A percentile compares a stretch with the other conserved stretches of the same genome.
These are phyloP conservation scores for Phytophthora pisi DNA, from an alignment of 352 stramenopile species.

Conservation along the genomic window DNA sequence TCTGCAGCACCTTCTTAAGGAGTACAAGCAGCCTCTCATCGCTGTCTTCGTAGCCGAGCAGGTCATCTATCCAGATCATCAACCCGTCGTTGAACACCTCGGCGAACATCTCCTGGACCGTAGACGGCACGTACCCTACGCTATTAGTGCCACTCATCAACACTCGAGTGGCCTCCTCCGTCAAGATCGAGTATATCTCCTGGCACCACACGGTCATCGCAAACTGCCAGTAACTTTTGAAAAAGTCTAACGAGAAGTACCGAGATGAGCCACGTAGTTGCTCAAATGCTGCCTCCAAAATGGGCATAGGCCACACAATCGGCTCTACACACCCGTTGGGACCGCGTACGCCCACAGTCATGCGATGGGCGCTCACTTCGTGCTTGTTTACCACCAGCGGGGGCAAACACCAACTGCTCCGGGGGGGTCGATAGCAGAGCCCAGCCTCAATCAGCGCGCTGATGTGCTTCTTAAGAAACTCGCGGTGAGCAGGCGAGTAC, in stretches of 20 bases:
- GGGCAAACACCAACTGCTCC: not conserved
- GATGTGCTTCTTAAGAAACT: slow-evolving; percentile 17
- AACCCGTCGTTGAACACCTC: too few relatives aligned
- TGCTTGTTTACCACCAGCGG: not conserved
- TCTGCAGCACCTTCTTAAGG: too few relatives aligned
- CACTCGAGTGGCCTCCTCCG: not conserved
- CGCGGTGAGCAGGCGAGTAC: not conserved
- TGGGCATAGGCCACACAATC: not conserved
- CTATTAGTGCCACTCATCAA: too few relatives aligned
- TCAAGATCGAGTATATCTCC: slow-evolving; percentile 9
- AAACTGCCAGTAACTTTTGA: not conserved
- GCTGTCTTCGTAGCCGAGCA: too few relatives aligned
- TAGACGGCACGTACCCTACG: too few relatives aligned
- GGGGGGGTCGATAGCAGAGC: not conserved
- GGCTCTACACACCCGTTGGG: not conserved
- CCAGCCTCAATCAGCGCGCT: not conserved
- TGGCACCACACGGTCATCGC: not conserved
- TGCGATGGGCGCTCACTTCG: not conserved
- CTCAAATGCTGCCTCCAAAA: not conserved
- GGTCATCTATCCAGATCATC: too few relatives aligned
- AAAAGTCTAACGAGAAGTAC: not conserved
- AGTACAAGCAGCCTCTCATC: too few relatives aligned
- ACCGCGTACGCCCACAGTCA: not conserved
- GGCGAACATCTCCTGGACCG: too few relatives aligned
- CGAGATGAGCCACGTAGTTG: not conserved